Evolutionary conservation across 768 basidiomycete genomes (phyloP).

Genomic region (Asterophora lycoperdoides): DNA sequence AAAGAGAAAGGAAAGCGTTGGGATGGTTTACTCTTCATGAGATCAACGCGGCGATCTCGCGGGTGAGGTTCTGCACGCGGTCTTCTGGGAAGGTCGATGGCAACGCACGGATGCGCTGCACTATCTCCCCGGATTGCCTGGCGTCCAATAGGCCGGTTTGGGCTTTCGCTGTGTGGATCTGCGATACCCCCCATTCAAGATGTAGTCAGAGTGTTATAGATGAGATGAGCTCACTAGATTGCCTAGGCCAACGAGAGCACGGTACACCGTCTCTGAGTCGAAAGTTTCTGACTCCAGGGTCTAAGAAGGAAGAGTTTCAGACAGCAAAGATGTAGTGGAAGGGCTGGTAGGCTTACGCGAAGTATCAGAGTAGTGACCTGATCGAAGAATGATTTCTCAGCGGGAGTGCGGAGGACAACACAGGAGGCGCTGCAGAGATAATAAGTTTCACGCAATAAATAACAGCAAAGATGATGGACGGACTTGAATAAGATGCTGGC

Average conservation of each 20-base stretch:
- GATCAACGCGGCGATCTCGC: conserved; percentile 45
- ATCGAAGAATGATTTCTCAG: conserved; percentile 36
- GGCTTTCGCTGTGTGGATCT: conserved; percentile 49
- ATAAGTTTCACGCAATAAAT: neutral
- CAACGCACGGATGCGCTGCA: conserved; percentile 34
- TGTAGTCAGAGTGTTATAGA: neutral
- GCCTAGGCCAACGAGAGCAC: conserved; percentile 67
- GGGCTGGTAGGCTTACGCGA: conserved; percentile 35
- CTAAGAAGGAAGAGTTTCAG: conserved; percentile 24
- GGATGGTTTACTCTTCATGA: conserved; percentile 17
- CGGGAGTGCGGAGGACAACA: conserved; percentile 39
- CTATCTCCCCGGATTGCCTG: conserved; percentile 38
- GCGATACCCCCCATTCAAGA: conserved; percentile 11
- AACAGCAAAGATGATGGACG: conserved; percentile 23
- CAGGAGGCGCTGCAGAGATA: conserved; percentile 57
- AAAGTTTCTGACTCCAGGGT: conserved; percentile 44
- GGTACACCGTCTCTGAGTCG: conserved; percentile 70
- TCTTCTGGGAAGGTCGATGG: conserved; percentile 52
- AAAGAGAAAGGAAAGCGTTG: conserved; percentile 1
- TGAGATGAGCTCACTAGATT: conserved; percentile 50
- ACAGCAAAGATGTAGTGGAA: neutral
- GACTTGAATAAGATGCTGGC: conserved; percentile 89
- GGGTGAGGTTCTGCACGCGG: conserved; percentile 47
- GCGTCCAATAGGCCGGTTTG: conserved; percentile 31
- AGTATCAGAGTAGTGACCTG: conserved; percentile 42